These are phyloP conservation scores for Colletotrichum brevisporum DNA, from an alignment of 2,329 filamentous ascomycete genomes.

Conservation along the genomic window DNA sequence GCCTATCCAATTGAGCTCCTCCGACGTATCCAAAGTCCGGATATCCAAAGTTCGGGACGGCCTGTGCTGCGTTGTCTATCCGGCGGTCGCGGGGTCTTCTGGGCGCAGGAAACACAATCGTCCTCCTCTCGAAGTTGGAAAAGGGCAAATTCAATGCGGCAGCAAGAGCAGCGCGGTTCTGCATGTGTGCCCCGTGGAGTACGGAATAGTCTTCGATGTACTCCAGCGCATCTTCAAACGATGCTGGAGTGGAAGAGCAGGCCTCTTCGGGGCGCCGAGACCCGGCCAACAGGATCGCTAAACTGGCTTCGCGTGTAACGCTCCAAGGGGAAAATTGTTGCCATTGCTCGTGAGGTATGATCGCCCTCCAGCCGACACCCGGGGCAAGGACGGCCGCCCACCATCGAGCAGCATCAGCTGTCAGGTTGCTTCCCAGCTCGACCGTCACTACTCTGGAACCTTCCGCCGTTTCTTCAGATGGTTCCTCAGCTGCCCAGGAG, in stretches of 20 bases:
- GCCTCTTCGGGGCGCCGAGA: not conserved
- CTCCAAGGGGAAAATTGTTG: not conserved
- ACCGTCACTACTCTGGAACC: not conserved
- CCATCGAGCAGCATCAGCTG: not conserved
- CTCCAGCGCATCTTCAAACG: not conserved
- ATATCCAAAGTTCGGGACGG: no score
- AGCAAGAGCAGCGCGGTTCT: not conserved
- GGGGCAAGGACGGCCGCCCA: not conserved
- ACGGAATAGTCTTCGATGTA: not conserved
- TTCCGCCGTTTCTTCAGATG: not conserved
- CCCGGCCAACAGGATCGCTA: not conserved
- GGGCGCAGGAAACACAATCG: not conserved
- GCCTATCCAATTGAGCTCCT: not conserved
- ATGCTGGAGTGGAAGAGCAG: not conserved
- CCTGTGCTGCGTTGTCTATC: not conserved
- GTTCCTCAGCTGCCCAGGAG: not conserved
- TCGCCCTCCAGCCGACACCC: not conserved
- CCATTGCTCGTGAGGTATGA: not conserved
- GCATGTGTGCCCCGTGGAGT: not conserved
- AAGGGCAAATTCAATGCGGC: not conserved
- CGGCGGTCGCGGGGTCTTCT: no score
- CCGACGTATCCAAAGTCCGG: no score
- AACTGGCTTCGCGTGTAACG: not conserved
- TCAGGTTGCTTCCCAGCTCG: not conserved
- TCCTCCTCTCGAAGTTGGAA: not conserved